phyloP scores from a whole-genome alignment of 768 basidiomycete species.

The Tubosaeta sp. region DNA sequence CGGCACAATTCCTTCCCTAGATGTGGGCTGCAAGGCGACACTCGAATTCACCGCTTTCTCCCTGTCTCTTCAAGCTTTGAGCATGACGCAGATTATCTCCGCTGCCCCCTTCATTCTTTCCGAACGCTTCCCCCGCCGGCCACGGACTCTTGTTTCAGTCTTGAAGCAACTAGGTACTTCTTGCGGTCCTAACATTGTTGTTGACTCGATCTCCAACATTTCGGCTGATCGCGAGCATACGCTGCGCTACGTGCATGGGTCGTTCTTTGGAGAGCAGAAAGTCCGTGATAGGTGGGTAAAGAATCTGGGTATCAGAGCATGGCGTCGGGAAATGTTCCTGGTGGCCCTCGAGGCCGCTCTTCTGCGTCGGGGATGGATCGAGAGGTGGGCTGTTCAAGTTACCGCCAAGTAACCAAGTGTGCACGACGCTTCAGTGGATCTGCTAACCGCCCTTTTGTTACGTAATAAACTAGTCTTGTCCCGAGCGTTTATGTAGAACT shows the following conservation, averaged over 20 bases:
- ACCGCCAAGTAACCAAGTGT: slow-evolving; percentile 11
- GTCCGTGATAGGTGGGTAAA: slow-evolving; percentile 11
- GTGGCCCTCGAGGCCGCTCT: slow-evolving; percentile 52
- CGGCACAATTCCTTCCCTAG: slow-evolving; percentile 10
- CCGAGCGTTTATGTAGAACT: not conserved
- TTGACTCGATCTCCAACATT: slow-evolving; percentile 38
- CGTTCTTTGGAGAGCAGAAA: slow-evolving; percentile 7
- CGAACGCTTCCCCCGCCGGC: slow-evolving; percentile 32
- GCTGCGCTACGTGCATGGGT: slow-evolving; percentile 7
- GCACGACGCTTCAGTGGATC: not conserved
- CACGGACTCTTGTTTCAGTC: slow-evolving; percentile 35
- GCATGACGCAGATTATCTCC: slow-evolving; percentile 37
- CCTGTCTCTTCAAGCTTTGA: slow-evolving; percentile 31
- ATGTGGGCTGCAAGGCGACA: slow-evolving; percentile 15
- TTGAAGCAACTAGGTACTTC: slow-evolving; percentile 33
- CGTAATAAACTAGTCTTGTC: not conserved
- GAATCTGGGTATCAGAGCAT: slow-evolving; percentile 32
- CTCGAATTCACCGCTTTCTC: slow-evolving; percentile 40
- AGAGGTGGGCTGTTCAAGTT: slow-evolving; percentile 41
- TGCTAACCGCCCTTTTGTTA: not conserved
- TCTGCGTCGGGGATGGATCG: slow-evolving; percentile 39
- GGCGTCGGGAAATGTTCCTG: slow-evolving; percentile 47
- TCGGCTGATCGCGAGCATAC: slow-evolving; percentile 32
- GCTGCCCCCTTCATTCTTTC: slow-evolving; percentile 41
- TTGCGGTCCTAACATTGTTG: slow-evolving; percentile 19